Percentiles rank a stretch among this genome's conserved stretches.
These are phyloP conservation scores for Olyra latifolia DNA, from an alignment of 176 grass and related monocot genomes.

Conservation along the genomic window DNA sequence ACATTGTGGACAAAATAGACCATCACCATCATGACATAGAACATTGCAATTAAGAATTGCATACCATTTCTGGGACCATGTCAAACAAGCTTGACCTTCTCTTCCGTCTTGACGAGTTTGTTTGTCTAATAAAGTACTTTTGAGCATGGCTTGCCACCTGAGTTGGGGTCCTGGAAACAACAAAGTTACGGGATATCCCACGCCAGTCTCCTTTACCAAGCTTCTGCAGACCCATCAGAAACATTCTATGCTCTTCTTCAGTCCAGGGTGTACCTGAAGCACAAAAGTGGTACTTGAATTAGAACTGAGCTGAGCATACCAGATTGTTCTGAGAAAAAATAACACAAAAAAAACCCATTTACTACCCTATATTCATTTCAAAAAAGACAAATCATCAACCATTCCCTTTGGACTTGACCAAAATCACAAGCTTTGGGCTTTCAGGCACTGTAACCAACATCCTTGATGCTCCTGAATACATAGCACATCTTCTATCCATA, in stretches of 20 bases:
- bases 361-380: conserved; percentile 6
- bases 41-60: background rate
- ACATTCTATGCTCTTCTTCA: conserved; percentile 91
- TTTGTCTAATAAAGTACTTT: conserved; percentile 90
- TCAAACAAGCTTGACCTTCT: conserved; percentile 91
- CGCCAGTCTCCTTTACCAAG: conserved; percentile 96
- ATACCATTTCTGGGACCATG: conserved; percentile 77
- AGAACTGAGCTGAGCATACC: background rate
- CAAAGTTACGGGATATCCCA: conserved; percentile 80
- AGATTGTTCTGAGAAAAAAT: background rate
- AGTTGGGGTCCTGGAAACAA: conserved; percentile 82
- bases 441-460: background rate
- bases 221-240: conserved; percentile 79
- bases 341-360: background rate
- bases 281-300: conserved; percentile 14
- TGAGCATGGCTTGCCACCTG: conserved; percentile 98
- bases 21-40: background rate
- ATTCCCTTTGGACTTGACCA: conserved; percentile 3
- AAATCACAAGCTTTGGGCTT: background rate
- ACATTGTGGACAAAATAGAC: background rate
- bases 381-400: background rate
- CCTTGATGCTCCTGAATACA: conserved; percentile 7
- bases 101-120: conserved; percentile 78
- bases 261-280: conserved; percentile 88
- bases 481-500: background rate